Conservation (phyloP, 768 basidiomycete genomes). For the Inosperma sp. region DNA sequence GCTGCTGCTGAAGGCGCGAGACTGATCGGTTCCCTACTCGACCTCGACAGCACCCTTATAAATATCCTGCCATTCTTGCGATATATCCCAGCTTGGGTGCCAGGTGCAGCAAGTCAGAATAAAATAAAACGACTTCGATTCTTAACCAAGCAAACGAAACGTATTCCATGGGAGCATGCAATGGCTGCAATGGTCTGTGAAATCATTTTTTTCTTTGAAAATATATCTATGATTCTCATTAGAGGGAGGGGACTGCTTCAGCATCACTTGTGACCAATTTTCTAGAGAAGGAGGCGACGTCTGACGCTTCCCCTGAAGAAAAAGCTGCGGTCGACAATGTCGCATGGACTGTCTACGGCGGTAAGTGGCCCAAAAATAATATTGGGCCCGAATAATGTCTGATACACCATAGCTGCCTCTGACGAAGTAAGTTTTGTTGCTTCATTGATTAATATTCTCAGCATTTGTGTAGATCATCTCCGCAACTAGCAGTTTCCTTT, state of each 20-base stretch:
- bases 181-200: slow-evolving; percentile 1
- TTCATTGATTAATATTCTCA: not conserved
- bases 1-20: not conserved
- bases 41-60: slow-evolving; percentile 7
- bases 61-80: slow-evolving; percentile 16
- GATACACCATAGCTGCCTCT: slow-evolving; percentile 4
- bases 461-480: slow-evolving; percentile 6
- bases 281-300: slow-evolving; percentile 7
- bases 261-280: slow-evolving; percentile 10
- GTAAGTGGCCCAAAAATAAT: slow-evolving; percentile 7
- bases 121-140: slow-evolving; percentile 9
- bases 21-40: not conserved
- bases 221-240: not conserved
- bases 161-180: slow-evolving; percentile 6
- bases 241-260: slow-evolving; percentile 8
- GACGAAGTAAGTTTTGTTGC: slow-evolving; percentile 5
- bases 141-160: not conserved
- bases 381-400: not conserved
- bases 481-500: slow-evolving; percentile 18
- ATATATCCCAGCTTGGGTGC: slow-evolving; percentile 28
- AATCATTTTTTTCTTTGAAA: not conserved
- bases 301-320: slow-evolving; percentile 1
- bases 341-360: slow-evolving; percentile 17
- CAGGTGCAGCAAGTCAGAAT: slow-evolving; percentile 33
- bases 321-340: slow-evolving; percentile 6